These are phyloP conservation scores for Fistulifera solaris DNA, from an alignment of 108 stramenopile species.

Conservation along the genomic window DNA sequence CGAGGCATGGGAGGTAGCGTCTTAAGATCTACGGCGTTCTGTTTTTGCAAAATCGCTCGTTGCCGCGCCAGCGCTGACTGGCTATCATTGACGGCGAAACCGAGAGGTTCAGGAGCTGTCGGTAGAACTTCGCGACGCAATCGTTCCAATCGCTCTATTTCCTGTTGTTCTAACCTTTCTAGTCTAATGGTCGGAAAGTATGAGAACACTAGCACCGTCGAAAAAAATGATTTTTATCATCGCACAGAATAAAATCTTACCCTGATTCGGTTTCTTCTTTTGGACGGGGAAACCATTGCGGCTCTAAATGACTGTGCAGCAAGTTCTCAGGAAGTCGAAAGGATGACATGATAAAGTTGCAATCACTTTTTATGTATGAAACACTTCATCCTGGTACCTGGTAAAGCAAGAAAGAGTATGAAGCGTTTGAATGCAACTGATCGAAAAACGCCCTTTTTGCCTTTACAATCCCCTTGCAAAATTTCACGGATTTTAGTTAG, in stretches of 20 bases:
- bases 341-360: conserved; percentile 2
- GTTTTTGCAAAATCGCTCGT: not conserved
- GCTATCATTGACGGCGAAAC: not conserved
- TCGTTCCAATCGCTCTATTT: not conserved
- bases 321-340: conserved; percentile 8
- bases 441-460: too few relatives aligned
- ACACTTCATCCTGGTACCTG: too few relatives aligned
- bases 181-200: not conserved
- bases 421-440: too few relatives aligned
- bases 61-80: too few relatives aligned
- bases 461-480: too few relatives aligned
- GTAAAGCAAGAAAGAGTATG: too few relatives aligned
- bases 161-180: conserved; percentile 4
- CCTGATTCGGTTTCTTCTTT: not conserved
- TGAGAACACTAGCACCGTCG: too few relatives aligned
- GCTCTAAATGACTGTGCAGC: conserved; percentile 3
- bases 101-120: conserved; percentile 4
- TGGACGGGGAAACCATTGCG: conserved; percentile 11
- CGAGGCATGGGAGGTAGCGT: not conserved
- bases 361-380: too few relatives aligned
- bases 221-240: not conserved
- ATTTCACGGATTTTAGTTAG: too few relatives aligned
- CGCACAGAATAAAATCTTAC: not conserved
- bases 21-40: not conserved
- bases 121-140: conserved; percentile 1